These are phyloP conservation scores for Tephrocybe sp. DNA, from an alignment of 768 basidiomycete species.

Conservation along the genomic window DNA sequence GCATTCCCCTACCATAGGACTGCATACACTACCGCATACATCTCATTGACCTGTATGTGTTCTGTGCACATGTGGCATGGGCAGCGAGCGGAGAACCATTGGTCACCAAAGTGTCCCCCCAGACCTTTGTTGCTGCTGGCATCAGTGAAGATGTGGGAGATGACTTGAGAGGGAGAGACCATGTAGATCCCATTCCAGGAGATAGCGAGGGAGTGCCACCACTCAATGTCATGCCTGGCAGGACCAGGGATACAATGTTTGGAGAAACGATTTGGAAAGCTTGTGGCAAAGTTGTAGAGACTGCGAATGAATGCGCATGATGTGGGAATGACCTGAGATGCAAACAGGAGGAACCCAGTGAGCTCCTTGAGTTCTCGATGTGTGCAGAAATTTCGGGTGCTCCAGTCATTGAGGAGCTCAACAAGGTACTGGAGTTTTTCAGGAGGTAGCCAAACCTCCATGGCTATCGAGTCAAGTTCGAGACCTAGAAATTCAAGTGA, in stretches of 20 bases:
- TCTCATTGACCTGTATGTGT: no score
- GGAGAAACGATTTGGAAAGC: slow-evolving; percentile 22
- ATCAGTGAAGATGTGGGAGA: slow-evolving; percentile 27
- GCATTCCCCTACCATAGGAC: background rate
- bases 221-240: slow-evolving; percentile 23
- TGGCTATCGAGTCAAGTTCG: slow-evolving; percentile 16
- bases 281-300: slow-evolving; percentile 26
- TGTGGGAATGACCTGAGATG: slow-evolving; percentile 32
- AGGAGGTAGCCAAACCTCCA: slow-evolving; percentile 32
- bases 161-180: slow-evolving; percentile 6
- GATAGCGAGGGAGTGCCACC: slow-evolving; percentile 28
- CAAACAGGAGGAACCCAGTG: no score
- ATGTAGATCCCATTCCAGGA: slow-evolving; percentile 29
- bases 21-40: background rate
- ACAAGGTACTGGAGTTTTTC: slow-evolving; percentile 29
- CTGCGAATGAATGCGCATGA: slow-evolving; percentile 28
- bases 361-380: slow-evolving; percentile 29
- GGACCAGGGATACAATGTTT: slow-evolving; percentile 23
- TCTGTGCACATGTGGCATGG: background rate
- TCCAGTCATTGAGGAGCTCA: slow-evolving; percentile 23
- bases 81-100: background rate
- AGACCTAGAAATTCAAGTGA: slow-evolving; percentile 27
- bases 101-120: slow-evolving; percentile 17
- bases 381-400: slow-evolving; percentile 12
- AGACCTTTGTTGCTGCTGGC: slow-evolving; percentile 31